Conservation (phyloP, 2,329 filamentous ascomycete genomes). For the Colletotrichum liriopes region DNA sequence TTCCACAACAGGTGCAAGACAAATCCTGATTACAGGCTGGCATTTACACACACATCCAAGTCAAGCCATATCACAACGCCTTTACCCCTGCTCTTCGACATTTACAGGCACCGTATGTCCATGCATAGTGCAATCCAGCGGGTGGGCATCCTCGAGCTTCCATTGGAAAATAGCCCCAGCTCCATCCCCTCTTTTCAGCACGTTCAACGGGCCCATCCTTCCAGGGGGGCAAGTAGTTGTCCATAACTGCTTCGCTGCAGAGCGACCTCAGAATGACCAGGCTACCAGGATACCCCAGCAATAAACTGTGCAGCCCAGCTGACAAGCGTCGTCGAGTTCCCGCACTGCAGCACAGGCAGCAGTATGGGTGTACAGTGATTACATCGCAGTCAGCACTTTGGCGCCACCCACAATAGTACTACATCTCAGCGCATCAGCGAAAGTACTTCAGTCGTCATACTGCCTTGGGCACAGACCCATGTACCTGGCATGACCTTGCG, state of each 20-base stretch:
- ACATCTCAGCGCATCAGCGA: not conserved
- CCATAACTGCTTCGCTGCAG: constrained; percentile 17
- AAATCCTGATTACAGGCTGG: not conserved
- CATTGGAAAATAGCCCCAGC: constrained; percentile 27
- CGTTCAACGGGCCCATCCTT: constrained; percentile 18
- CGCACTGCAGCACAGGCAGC: not conserved
- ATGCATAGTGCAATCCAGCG: not conserved
- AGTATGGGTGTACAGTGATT: not conserved
- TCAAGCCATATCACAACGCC: not conserved
- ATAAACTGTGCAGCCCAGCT: constrained; percentile 22
- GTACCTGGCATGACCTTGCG: not conserved
- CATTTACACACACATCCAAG: not conserved
- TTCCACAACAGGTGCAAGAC: not conserved
- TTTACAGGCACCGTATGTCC: not conserved
- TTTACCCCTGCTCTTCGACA: not conserved
- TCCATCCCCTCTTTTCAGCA: constrained; percentile 29
- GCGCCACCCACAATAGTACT: not conserved
- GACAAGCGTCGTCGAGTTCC: constrained; percentile 6
- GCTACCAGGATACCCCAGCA: constrained; percentile 15
- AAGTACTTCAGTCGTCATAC: not conserved
- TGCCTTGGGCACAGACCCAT: not conserved
- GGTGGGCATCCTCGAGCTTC: constrained; percentile 3
- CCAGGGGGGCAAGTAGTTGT: constrained; percentile 16
- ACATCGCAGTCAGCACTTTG: not conserved
- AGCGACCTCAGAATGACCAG: constrained; percentile 10